Conservation (phyloP, 2,329 filamentous ascomycete genomes). For the Fusarium redolens region DNA sequence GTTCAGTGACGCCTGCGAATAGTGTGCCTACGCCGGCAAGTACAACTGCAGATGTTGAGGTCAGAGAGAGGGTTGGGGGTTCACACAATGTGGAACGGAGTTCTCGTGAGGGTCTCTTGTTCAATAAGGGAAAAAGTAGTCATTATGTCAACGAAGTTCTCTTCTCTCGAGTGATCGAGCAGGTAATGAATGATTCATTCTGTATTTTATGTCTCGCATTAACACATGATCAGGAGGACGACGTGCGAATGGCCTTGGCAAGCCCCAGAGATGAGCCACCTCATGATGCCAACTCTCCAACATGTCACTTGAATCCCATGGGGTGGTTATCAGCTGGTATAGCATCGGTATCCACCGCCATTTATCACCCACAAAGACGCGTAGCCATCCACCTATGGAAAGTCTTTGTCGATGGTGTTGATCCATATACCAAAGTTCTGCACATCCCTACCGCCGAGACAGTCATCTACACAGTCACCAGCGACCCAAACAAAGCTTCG, state of each 20-base stretch:
- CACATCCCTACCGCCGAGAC: conserved; percentile 49
- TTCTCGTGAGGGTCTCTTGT: conserved; percentile 40
- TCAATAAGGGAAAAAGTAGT: conserved; percentile 48
- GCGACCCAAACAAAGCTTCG: conserved; percentile 43
- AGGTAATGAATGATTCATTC: conserved; percentile 32
- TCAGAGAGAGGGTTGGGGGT: background rate
- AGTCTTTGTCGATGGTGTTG: conserved; percentile 45
- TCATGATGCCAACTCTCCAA: background rate
- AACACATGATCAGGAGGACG: conserved; percentile 33
- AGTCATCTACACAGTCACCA: conserved; percentile 47
- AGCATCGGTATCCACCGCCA: conserved; percentile 22
- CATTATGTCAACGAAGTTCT: conserved; percentile 54
- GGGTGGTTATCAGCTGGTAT: conserved; percentile 47
- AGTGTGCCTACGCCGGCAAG: background rate
- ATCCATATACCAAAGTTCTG: conserved; percentile 45
- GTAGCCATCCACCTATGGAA: conserved; percentile 48
- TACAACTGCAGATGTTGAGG: fast-evolving
- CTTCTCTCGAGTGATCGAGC: conserved; percentile 50
- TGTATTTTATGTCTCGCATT: no score
- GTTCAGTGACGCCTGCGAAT: background rate
- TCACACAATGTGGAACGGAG: background rate
- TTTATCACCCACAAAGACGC: conserved; percentile 42
- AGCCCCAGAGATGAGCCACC: conserved; percentile 27
- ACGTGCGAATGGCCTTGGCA: conserved; percentile 39
- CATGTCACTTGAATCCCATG: conserved; percentile 48